These are phyloP conservation scores for Ettlia oleoabundans DNA, from an alignment of 139 green algal genomes.

Conservation along the genomic window DNA sequence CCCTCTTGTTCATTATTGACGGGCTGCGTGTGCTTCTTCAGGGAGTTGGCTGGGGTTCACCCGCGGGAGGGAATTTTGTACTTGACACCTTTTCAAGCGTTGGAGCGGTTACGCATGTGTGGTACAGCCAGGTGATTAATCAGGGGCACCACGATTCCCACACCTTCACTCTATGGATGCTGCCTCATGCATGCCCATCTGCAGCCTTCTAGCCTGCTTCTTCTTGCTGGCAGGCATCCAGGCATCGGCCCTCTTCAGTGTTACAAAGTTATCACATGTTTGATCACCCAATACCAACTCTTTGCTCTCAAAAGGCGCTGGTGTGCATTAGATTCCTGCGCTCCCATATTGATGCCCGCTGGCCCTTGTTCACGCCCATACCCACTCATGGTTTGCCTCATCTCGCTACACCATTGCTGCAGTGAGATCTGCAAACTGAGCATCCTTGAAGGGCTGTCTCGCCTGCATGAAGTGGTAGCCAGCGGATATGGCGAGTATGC, in stretches of 20 bases:
- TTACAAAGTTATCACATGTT: too few species aligned
- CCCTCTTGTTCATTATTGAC: too few species aligned
- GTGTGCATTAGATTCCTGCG: too few species aligned
- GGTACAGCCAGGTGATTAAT: background rate
- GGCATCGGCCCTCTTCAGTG: too few species aligned
- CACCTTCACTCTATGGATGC: background rate
- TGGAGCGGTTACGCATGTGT: slow-evolving; percentile 7
- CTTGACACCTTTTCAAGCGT: background rate
- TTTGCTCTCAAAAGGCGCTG: too few species aligned
- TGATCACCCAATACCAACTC: too few species aligned
- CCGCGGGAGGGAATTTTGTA: slow-evolving; percentile 17
- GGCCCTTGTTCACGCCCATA: background rate
- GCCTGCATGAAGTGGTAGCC: background rate
- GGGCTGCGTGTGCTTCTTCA: too few species aligned
- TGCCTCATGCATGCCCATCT: too few species aligned
- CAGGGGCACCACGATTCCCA: background rate
- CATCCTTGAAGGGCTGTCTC: slow-evolving; percentile 4
- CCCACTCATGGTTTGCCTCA: background rate
- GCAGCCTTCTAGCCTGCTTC: too few species aligned
- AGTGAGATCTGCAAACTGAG: slow-evolving; percentile 12
- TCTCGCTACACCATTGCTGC: background rate
- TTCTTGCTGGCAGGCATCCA: too few species aligned
- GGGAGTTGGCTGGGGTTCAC: slow-evolving; percentile 24
- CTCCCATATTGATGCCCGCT: too few species aligned
- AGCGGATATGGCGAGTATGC: slow-evolving; percentile 16